Base-by-base conservation (phyloP, 768 basidiomycete genomes). In the Gyrodon lividus region DNA sequence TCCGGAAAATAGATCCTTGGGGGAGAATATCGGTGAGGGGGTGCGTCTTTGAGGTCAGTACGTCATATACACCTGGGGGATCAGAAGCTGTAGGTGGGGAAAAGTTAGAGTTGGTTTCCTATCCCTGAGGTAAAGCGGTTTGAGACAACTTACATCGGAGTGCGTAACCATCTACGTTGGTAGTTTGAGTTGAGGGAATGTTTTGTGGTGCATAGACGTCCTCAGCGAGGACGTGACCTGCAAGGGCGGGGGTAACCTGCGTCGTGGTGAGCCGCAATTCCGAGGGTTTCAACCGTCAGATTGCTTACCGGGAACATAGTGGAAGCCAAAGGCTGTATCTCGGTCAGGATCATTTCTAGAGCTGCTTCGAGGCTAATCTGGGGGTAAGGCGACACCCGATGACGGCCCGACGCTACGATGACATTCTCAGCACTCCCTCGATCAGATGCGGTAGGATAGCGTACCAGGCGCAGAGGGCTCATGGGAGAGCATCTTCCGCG, bases 91-190 rank as follows among this genome's bases (percentile, higher is more conserved):
- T 33, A 6, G 20, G 37, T 8, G 3, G 5, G 24, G 14, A 31
- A 20, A 3, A 24, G 43, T 44, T 6, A 52, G 39, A 24, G 33
- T 10, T 5, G 35, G 17, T 9, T 6, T 4, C 30, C 52, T 26
- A 28, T 28, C 28, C 28, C 16, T 2, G 39, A 19, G 8, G 4
- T n/a, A n/a, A 19, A 26, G 22, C 17, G 30, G 12, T 16, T 47
- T 13, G 31, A 6, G 10, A 20, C 20, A 4, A 55, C 79, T 54
- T 60, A 89, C 89, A 83, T 52, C 81, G 74, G 1, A 94, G 67
- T 5, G 92, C 92, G 63, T 96, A 96, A 0, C 92, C 92, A 65
- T 95, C 92, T 10, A 92, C 91, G 57, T 83, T 94, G 5, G 92
- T 92, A 1, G 89, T 90, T 16, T 73, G 66, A 2, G 77, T 77